These are phyloP conservation scores for Draba incana DNA, from an alignment of 345 rosid genomes.

Conservation along the genomic window DNA sequence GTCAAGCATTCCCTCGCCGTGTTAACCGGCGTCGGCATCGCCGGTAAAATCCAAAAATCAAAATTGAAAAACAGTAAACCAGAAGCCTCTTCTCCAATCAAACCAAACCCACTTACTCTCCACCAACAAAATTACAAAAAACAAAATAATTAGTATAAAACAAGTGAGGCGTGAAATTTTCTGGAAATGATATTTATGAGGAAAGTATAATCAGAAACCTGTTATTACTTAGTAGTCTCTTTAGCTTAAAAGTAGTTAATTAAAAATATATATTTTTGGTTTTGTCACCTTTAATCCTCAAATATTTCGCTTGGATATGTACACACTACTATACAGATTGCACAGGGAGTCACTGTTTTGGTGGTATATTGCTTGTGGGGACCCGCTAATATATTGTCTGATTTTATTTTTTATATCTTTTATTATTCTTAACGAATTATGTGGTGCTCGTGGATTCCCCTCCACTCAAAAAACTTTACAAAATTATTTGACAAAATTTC, in stretches of 20 bases:
- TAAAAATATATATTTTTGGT: not conserved
- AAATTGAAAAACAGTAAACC: constrained; percentile 7
- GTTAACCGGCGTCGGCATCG: constrained; percentile 74
- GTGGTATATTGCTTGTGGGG: constrained; percentile 41
- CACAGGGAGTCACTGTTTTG: constrained; percentile 35
- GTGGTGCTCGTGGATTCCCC: constrained; percentile 29
- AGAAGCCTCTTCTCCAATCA: constrained; percentile 18
- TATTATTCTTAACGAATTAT: not conserved
- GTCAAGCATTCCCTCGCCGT: constrained; percentile 66
- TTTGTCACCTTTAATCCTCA: constrained; percentile 1
- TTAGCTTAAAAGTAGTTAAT: constrained; percentile 27
- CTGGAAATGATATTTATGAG: constrained; percentile 22
- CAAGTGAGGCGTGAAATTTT: constrained; percentile 32
- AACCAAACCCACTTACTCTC: constrained; percentile 25
- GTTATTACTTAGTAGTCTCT: constrained; percentile 26
- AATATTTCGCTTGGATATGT: constrained; percentile 41
- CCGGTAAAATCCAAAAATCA: constrained; percentile 39
- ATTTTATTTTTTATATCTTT: constrained; percentile 29
- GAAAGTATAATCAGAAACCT: constrained; percentile 7
- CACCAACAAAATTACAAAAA: constrained; percentile 8
- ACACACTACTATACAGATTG: not conserved
- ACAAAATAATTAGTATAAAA: not conserved
- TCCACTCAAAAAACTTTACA: not conserved
- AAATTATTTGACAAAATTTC: not conserved
- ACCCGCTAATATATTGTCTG: constrained; percentile 21